Percentiles rank a stretch among this genome's conserved stretches.
Conservation (phyloP, 768 basidiomycete species). For the Tulasnella sp. region DNA sequence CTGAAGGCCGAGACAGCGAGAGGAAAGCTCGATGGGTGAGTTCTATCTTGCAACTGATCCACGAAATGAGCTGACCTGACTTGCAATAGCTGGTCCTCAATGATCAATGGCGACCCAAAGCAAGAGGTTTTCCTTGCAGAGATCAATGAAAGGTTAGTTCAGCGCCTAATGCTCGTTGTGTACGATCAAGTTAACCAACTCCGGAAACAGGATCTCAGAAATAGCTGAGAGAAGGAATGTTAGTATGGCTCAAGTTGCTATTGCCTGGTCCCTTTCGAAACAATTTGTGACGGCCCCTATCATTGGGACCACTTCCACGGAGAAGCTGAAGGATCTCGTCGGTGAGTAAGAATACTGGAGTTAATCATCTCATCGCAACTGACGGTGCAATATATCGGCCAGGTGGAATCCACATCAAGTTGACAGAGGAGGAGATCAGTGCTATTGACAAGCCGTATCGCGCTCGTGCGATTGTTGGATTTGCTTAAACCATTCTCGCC, state of each 20-base stretch:
- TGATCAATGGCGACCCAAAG: not conserved
- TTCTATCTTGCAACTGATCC: not conserved
- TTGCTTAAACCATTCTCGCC: too few species aligned
- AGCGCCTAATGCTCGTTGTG: not conserved
- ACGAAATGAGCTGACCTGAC: not conserved
- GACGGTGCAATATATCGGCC: too few species aligned
- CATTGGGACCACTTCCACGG: slow-evolving; percentile 8
- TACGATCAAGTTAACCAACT: not conserved
- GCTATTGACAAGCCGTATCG: too few species aligned
- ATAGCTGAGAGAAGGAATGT: not conserved
- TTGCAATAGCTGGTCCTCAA: not conserved
- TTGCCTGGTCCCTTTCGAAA: slow-evolving; percentile 19
- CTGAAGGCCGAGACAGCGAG: slow-evolving; percentile 12
- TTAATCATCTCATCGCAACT: too few species aligned
- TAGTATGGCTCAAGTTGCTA: slow-evolving; percentile 24
- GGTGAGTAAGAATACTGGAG: not conserved
- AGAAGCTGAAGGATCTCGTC: slow-evolving; percentile 24
- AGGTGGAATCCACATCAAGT: too few species aligned
- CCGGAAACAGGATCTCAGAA: not conserved
- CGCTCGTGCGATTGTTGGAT: too few species aligned
- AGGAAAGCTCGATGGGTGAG: slow-evolving; percentile 16
- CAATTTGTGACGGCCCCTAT: slow-evolving; percentile 18
- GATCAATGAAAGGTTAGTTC: not conserved
- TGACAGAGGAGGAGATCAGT: too few species aligned
- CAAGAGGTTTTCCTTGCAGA: not conserved